These are phyloP conservation scores for Colletotrichum tabaci DNA, from an alignment of 2,329 filamentous ascomycete genomes.

Conservation along the genomic window DNA sequence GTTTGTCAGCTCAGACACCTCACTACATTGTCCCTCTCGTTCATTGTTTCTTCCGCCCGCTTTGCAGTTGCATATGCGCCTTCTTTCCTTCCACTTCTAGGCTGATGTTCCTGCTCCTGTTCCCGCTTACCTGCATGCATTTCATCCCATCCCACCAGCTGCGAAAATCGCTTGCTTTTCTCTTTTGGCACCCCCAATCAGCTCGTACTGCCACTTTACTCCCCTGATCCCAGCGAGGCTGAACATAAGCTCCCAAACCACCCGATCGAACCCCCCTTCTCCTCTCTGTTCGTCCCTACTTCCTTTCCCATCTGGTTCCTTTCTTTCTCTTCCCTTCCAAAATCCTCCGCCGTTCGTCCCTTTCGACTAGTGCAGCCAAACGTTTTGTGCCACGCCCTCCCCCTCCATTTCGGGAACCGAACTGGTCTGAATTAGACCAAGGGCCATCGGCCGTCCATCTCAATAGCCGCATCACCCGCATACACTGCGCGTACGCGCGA, in stretches of 20 bases:
- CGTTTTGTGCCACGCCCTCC: not conserved
- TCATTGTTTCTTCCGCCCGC: constrained; percentile 33
- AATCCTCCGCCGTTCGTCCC: not conserved
- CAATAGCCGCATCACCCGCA: constrained; percentile 35
- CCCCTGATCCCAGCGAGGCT: constrained; percentile 25
- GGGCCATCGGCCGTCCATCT: constrained; percentile 8
- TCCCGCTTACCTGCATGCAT: constrained; percentile 15
- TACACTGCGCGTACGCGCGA: constrained; percentile 16
- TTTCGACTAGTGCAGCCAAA: not conserved
- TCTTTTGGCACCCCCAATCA: constrained; percentile 2
- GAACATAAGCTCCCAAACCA: constrained; percentile 10
- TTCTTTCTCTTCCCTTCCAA: not conserved
- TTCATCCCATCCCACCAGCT: constrained; percentile 14
- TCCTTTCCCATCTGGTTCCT: not conserved
- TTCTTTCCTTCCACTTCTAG: constrained; percentile 10
- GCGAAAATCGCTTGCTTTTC: not conserved
- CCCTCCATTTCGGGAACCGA: not conserved
- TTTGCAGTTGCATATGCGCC: not conserved
- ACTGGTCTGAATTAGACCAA: constrained; percentile 4
- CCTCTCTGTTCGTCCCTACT: constrained; percentile 17
- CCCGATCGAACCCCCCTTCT: not conserved
- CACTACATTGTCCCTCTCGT: constrained; percentile 7
- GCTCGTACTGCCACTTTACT: not conserved
- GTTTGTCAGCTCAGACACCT: constrained; percentile 3
- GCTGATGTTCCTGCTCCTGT: constrained; percentile 18